Percentiles rank a stretch among this genome's conserved stretches.
phyloP scores from a whole-genome alignment of 495 filamentous ascomycete species.

The Tetracladium marchalianum region DNA sequence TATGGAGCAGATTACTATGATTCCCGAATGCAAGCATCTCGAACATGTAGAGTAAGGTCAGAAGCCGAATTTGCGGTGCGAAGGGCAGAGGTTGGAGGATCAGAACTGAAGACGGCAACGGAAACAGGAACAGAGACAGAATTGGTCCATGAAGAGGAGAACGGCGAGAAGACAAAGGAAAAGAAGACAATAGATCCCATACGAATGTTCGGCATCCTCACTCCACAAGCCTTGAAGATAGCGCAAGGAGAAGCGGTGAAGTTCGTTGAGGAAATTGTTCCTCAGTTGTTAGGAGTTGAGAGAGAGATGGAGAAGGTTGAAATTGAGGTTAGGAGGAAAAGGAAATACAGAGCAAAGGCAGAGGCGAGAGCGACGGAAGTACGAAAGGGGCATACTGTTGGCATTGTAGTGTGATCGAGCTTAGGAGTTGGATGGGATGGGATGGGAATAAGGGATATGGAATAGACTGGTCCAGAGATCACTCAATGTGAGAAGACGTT shows the following conservation, averaged over 20 bases:
- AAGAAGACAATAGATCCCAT: slow-evolving; percentile 41
- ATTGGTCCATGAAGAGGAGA: background rate
- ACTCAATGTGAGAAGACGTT: too few species aligned
- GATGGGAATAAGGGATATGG: too few species aligned
- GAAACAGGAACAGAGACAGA: background rate
- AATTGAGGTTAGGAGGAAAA: slow-evolving; percentile 37
- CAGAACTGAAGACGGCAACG: background rate
- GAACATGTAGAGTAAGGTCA: slow-evolving; percentile 25
- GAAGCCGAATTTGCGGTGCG: slow-evolving; percentile 7
- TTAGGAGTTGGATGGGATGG: too few species aligned
- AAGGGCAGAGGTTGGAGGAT: background rate
- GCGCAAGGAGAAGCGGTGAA: slow-evolving; percentile 40
- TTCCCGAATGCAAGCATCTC: slow-evolving; percentile 56
- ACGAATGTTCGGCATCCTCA: slow-evolving; percentile 60
- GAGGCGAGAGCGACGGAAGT: slow-evolving; percentile 10
- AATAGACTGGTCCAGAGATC: too few species aligned
- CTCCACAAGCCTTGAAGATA: slow-evolving; percentile 46
- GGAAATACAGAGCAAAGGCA: slow-evolving; percentile 38
- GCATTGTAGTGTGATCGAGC: too few species aligned
- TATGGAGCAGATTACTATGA: slow-evolving; percentile 65
- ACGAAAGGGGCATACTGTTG: too few species aligned
- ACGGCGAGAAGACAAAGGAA: slow-evolving; percentile 2
- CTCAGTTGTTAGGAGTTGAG: slow-evolving; percentile 27
- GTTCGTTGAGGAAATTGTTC: slow-evolving; percentile 35
- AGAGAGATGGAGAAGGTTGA: slow-evolving; percentile 39